Evolutionary conservation across 805 yeast species (phyloP).

Genomic region (Lipomyces yamadae): DNA sequence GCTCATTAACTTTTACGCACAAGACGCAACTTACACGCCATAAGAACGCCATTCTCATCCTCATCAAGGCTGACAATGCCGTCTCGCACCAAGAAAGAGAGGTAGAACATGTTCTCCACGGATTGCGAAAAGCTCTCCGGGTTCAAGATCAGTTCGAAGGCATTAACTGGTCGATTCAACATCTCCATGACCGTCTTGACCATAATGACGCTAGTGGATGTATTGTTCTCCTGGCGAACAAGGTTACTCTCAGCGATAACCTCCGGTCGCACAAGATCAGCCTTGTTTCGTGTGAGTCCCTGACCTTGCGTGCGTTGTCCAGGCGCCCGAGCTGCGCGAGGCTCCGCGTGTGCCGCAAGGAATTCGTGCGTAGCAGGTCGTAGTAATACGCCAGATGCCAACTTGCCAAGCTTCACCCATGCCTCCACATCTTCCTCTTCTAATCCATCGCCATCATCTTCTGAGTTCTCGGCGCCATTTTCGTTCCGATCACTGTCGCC

Average conservation of each 20-base stretch:
- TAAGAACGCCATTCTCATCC: conserved; percentile 46
- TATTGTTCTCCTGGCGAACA: conserved; percentile 23
- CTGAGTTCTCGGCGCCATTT: conserved; percentile 4
- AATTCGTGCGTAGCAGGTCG: conserved; percentile 29
- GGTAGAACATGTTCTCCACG: conserved; percentile 81
- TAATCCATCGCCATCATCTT: conserved; percentile 19
- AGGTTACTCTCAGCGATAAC: conserved; percentile 14
- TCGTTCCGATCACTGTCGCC: conserved; percentile 15
- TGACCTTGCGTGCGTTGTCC: conserved; percentile 20
- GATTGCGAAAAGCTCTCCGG: conserved; percentile 78
- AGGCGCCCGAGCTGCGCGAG: conserved; percentile 13
- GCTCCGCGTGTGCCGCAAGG: conserved; percentile 19
- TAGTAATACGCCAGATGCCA: conserved; percentile 18
- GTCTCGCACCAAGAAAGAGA: conserved; percentile 79
- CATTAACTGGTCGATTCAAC: conserved; percentile 51
- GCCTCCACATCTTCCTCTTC: conserved; percentile 18
- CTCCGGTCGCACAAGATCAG: conserved; percentile 19
- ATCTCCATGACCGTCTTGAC: conserved; percentile 19
- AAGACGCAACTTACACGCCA: conserved; percentile 21
- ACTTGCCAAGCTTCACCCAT: conserved; percentile 30
- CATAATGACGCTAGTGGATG: conserved; percentile 24
- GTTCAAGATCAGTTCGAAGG: conserved; percentile 71
- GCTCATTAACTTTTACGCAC: neutral
- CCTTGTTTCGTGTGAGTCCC: conserved; percentile 14
- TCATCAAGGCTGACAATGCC: conserved; percentile 63